Evolutionary conservation across 108 stramenopile species (phyloP).

Genomic region (Cylindrotheca closterium): DNA sequence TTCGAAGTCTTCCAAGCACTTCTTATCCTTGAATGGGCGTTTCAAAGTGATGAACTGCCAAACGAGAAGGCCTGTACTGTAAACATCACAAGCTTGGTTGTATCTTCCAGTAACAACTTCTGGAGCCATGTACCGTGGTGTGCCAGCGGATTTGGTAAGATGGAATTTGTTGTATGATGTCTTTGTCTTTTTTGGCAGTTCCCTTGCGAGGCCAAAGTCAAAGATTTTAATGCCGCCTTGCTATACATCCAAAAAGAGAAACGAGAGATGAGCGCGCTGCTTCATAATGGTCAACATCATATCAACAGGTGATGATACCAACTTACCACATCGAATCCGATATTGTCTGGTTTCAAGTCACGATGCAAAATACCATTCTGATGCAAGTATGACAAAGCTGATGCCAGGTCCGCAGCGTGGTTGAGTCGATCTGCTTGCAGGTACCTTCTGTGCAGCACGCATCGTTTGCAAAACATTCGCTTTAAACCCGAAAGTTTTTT

Average conservation of each 20-base stretch:
- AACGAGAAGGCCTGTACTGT: conserved; percentile 46
- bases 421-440: conserved; percentile 35
- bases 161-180: too few species aligned
- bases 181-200: conserved; percentile 5
- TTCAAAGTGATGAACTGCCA: conserved; percentile 6
- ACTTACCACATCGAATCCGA: conserved; percentile 54
- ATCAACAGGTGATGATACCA: too few species aligned
- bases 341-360: conserved; percentile 57
- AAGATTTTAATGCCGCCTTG: conserved; percentile 23
- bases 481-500: conserved; percentile 21
- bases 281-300: background rate
- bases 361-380: conserved; percentile 19
- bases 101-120: conserved; percentile 73
- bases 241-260: background rate
- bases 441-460: conserved; percentile 24
- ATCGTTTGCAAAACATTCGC: conserved; percentile 30
- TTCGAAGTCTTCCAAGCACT: background rate
- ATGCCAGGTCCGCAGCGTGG: conserved; percentile 20
- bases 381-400: conserved; percentile 15
- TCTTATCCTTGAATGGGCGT: background rate
- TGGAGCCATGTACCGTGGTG: too few species aligned
- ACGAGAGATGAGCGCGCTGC: background rate
- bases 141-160: too few species aligned
- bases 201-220: conserved; percentile 31
- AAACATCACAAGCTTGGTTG: conserved; percentile 76